Base-by-base conservation (phyloP, 441 rosid genomes). In the Brassica balearica region DNA sequence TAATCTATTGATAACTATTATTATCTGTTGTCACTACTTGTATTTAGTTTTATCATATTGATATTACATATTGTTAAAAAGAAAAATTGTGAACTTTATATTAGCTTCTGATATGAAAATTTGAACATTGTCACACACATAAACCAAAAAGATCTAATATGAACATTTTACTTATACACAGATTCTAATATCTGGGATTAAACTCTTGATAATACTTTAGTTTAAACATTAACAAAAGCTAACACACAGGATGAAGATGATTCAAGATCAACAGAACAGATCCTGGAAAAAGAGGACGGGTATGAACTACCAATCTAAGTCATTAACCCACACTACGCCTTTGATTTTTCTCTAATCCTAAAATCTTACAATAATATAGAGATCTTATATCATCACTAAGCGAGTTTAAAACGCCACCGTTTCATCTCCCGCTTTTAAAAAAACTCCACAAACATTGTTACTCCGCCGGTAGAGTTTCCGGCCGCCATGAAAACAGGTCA, bases 401-500 rank as follows among this genome's bases (percentile, higher is more conserved):
- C 14, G 69, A 64, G 43, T 38, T 11, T 8, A 15, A 14, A 58
- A 66, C 81, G 81, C 1, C 69, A 15, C 15, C 73, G 73, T 72
- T 78, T 46, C 55, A 64, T 15, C 8, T 15, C 10, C 60, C 60
- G 8, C 78, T 71, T 61, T 67, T n/a, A 12, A 55, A 29, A 48
- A 25, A 43, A 25, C 48, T 5, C 65, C 8, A n/a, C 3, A 3
- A 3, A 11, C 58, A 19, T 63, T 32, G 2, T 46, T 74, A 85
- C 77, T 86, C 87, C 60, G 86, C 83, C 81, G 90, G 89, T 75
- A 73, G 6, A 10, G 80, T 74, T 7, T 82, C 97, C 25, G 82
- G 80, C 81, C 86, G 79, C 90, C 89, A 91, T 14, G 82, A 85
- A 12, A 87, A 73, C 63, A 65, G n/a, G 23, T 84, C 92, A 8